A percentile compares a stretch with the other conserved stretches of the same genome.
Conservation (phyloP, 352 stramenopile species). For the Aphanomyces stellatus region DNA sequence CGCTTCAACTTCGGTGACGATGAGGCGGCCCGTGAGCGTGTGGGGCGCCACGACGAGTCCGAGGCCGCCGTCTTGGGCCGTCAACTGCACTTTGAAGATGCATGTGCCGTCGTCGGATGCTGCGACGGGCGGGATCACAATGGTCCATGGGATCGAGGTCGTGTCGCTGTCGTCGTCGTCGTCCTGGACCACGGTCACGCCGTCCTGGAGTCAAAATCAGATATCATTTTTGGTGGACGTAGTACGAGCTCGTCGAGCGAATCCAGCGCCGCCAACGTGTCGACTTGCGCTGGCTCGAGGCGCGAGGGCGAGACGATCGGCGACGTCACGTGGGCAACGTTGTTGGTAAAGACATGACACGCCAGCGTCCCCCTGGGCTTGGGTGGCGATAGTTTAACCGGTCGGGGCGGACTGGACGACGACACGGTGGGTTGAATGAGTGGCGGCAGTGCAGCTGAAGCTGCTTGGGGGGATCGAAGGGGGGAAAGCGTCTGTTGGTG, state of each 20-base stretch:
- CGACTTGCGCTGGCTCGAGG: background rate
- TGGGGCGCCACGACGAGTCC: constrained; percentile 46
- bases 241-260: background rate
- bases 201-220: background rate
- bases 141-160: background rate
- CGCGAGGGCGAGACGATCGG: background rate
- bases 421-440: background rate
- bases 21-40: constrained; percentile 27
- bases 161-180: background rate
- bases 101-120: background rate
- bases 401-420: background rate
- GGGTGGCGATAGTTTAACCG: background rate
- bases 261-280: background rate
- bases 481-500: constrained; percentile 34
- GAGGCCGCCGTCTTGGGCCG: constrained; percentile 60
- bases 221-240: too few relatives aligned
- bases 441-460: background rate
- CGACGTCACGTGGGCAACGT: background rate
- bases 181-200: background rate
- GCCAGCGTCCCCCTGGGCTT: background rate
- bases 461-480: background rate
- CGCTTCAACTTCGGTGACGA: constrained; percentile 48
- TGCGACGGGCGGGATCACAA: background rate
- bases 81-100: constrained; percentile 34
- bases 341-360: background rate